Evolutionary conservation across 2,329 filamentous ascomycete genomes (phyloP).

Genomic region (Colletotrichum acutatum): DNA sequence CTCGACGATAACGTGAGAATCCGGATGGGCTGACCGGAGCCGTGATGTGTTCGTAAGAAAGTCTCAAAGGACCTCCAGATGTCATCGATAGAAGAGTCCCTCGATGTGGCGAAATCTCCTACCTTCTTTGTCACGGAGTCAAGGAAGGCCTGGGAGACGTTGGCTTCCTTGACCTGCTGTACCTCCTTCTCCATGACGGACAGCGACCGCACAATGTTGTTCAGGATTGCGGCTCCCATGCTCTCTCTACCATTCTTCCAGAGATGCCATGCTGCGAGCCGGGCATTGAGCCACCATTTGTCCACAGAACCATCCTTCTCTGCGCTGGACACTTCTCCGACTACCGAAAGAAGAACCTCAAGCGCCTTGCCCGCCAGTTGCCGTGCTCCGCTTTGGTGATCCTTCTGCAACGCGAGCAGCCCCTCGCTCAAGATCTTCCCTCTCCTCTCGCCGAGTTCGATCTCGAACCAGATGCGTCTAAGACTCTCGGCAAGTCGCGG

Average conservation of each 20-base stretch:
- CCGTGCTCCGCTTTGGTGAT: slow-evolving; percentile 69
- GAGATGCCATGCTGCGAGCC: slow-evolving; percentile 70
- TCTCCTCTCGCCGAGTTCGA: slow-evolving; percentile 58
- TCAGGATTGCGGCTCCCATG: slow-evolving; percentile 71
- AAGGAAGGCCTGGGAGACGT: slow-evolving; percentile 24
- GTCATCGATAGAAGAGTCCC: slow-evolving; percentile 41
- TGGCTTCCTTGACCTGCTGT: slow-evolving; percentile 38
- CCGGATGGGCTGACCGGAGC: slow-evolving; percentile 46
- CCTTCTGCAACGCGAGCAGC: slow-evolving; percentile 60
- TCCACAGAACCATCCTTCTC: slow-evolving; percentile 39
- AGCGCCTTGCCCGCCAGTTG: slow-evolving; percentile 67
- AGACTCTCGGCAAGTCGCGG: slow-evolving; percentile 68
- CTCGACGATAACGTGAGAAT: slow-evolving; percentile 72
- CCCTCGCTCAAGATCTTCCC: slow-evolving; percentile 57
- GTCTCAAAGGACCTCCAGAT: slow-evolving; percentile 49
- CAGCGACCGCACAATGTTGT: slow-evolving; percentile 59
- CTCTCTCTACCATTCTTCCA: slow-evolving; percentile 74
- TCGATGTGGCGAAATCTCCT: slow-evolving; percentile 34
- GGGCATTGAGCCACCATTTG: slow-evolving; percentile 66
- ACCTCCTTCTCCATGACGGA: slow-evolving; percentile 48
- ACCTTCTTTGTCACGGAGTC: slow-evolving; percentile 35
- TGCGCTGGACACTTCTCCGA: slow-evolving; percentile 46
- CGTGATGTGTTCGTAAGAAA: slow-evolving; percentile 43
- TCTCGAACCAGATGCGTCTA: slow-evolving; percentile 68
- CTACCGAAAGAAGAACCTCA: slow-evolving; percentile 57